Percentiles rank a stretch among this genome's conserved stretches.
Conservation (phyloP, 805 yeast genomes). For the Wickerhamomyces bovis region DNA sequence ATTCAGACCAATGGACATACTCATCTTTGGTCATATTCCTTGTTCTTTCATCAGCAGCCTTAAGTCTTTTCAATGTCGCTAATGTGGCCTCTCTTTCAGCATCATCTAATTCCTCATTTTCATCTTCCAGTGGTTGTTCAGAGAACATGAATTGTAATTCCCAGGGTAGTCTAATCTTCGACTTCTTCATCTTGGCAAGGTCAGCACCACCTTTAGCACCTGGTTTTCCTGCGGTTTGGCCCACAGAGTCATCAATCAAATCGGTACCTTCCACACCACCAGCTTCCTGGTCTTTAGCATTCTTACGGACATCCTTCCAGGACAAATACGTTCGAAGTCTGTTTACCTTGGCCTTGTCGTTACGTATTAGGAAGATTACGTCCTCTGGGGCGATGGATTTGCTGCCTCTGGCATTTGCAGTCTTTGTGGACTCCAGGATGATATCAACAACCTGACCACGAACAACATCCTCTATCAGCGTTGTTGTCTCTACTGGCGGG, state of each 20-base stretch:
- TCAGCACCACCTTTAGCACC: conserved; percentile 34
- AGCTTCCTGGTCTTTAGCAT: conserved; percentile 60
- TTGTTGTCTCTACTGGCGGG: conserved; percentile 86
- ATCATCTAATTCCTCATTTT: conserved; percentile 67
- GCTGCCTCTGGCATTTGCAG: conserved; percentile 76
- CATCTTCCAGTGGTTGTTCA: conserved; percentile 78
- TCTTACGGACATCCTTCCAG: conserved; percentile 95
- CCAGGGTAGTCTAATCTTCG: conserved; percentile 88
- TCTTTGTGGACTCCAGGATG: conserved; percentile 64
- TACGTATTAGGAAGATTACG: conserved; percentile 84
- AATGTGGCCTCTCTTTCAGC: conserved; percentile 85
- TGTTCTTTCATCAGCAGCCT: conserved; percentile 92
- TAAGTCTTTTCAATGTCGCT: conserved; percentile 82
- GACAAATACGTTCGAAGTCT: conserved; percentile 84
- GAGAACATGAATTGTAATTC: conserved; percentile 89
- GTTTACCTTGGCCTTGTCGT: conserved; percentile 90
- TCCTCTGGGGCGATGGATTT: conserved; percentile 88
- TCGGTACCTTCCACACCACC: conserved; percentile 54
- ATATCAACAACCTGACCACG: conserved; percentile 91
- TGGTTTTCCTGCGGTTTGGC: conserved; percentile 23
- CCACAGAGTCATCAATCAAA: conserved; percentile 38
- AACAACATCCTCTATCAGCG: conserved; percentile 92
- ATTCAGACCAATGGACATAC: conserved; percentile 98
- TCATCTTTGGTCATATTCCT: conserved; percentile 92
- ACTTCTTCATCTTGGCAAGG: conserved; percentile 58